phyloP scores from a whole-genome alignment of 495 filamentous ascomycete species.

The Barbatosphaeria neglecta region DNA sequence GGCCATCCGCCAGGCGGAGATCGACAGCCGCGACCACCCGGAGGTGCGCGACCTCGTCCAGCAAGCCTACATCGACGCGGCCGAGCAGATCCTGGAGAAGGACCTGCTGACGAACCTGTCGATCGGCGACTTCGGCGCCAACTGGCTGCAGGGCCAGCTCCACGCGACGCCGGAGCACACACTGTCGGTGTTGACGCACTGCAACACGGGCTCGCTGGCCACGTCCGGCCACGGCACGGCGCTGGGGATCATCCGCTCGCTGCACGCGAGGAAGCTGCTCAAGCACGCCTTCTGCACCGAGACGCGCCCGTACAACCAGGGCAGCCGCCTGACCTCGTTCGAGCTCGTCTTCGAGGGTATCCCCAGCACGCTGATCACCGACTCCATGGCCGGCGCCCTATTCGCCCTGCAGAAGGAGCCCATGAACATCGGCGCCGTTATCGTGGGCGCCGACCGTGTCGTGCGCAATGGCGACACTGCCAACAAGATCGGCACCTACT shows the following conservation, averaged over 20 bases:
- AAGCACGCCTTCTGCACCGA: constrained; percentile 89
- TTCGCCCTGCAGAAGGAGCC: constrained; percentile 46
- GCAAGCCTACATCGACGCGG: constrained; percentile 58
- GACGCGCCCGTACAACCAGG: constrained; percentile 96
- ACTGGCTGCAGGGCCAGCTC: constrained; percentile 56
- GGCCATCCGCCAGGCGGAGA: constrained; percentile 31
- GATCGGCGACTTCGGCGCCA: constrained; percentile 73
- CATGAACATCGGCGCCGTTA: constrained; percentile 63
- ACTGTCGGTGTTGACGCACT: constrained; percentile 79
- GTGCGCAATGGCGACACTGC: constrained; percentile 95
- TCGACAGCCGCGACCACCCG: constrained; percentile 15
- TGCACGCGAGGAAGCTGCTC: constrained; percentile 52
- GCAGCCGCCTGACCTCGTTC: constrained; percentile 86
- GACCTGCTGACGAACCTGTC: constrained; percentile 76
- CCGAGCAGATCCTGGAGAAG: constrained; percentile 77
- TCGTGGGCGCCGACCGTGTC: constrained; percentile 91
- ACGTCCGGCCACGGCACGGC: constrained; percentile 96
- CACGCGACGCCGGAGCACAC: constrained; percentile 28
- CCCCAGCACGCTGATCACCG: constrained; percentile 85
- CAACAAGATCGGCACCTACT: constrained; percentile 98
- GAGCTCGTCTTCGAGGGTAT: constrained; percentile 89
- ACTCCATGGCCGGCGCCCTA: constrained; percentile 88
- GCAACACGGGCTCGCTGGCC: constrained; percentile 94
- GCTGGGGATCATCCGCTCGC: constrained; percentile 81
- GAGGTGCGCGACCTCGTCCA: constrained; percentile 36